These are phyloP conservation scores for Eustoma russellianum DNA, from an alignment of 257 asterid genomes.

Conservation along the genomic window DNA sequence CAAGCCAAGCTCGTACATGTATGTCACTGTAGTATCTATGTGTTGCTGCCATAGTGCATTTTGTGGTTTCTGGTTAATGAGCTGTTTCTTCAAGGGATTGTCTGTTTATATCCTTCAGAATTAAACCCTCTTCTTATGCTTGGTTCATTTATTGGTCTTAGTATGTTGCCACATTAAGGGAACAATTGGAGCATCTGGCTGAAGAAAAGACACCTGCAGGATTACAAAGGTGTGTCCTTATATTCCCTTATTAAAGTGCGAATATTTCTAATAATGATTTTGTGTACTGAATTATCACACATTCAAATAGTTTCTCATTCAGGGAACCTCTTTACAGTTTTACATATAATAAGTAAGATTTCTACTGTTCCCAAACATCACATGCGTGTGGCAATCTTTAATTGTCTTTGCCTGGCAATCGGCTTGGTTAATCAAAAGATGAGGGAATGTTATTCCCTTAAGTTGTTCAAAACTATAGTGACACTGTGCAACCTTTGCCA, in stretches of 20 bases:
- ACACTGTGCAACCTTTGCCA: too few species aligned
- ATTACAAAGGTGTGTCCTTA: conserved; percentile 54
- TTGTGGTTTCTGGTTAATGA: neutral
- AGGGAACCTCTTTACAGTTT: neutral
- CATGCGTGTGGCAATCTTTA: too few species aligned
- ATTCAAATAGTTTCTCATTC: neutral
- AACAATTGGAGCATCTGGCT: conserved; percentile 80
- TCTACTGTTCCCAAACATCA: too few species aligned
- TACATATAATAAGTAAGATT: neutral
- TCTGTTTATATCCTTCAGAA: neutral
- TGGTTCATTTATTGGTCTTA: conserved; percentile 16
- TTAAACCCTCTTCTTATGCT: neutral
- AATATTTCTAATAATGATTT: too few species aligned
- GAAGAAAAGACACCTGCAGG: conserved; percentile 75
- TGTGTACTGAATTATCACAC: too few species aligned
- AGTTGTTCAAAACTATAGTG: too few species aligned
- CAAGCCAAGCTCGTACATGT: conserved; percentile 83
- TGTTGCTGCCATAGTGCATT: too few species aligned
- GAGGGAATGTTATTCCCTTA: too few species aligned
- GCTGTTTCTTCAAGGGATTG: neutral
- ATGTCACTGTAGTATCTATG: conserved; percentile 14
- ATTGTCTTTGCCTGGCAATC: too few species aligned
- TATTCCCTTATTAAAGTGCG: neutral
- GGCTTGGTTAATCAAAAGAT: too few species aligned
- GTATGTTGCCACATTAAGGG: conserved; percentile 85